Percentiles rank a stretch among this genome's conserved stretches.
phyloP scores from a whole-genome alignment of 2,329 filamentous ascomycete genomes.

The Talaromyces sp. region DNA sequence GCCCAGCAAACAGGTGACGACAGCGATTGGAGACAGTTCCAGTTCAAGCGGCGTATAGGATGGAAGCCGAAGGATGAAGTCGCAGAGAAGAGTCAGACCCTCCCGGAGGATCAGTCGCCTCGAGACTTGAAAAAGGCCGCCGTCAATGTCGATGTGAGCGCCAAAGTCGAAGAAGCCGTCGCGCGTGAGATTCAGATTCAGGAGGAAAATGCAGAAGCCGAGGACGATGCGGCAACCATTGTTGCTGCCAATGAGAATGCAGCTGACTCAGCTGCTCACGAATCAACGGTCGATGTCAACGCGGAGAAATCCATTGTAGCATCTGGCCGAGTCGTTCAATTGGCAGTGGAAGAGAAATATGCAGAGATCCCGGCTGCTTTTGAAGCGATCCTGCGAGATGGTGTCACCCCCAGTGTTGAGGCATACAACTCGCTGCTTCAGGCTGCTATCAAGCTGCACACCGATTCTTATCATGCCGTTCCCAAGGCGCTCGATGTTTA shows the following conservation, averaged over 20 bases:
- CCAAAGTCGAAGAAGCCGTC: constrained; percentile 80
- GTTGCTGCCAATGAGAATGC: constrained; percentile 27
- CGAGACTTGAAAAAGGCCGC: constrained; percentile 57
- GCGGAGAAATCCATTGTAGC: constrained; percentile 66
- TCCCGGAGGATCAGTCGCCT: constrained; percentile 35
- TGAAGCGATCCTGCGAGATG: constrained; percentile 80
- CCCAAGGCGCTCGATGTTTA: constrained; percentile 93
- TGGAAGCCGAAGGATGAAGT: constrained; percentile 65
- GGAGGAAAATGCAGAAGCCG: constrained; percentile 49
- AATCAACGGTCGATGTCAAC: constrained; percentile 48
- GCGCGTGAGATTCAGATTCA: constrained; percentile 70
- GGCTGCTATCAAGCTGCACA: constrained; percentile 78
- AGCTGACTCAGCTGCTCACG: constrained; percentile 26
- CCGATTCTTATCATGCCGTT: constrained; percentile 76
- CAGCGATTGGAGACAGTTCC: constrained; percentile 86
- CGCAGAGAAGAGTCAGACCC: constrained; percentile 27
- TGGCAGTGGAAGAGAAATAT: constrained; percentile 71
- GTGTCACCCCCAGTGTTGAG: constrained; percentile 72
- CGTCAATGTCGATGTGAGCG: constrained; percentile 54
- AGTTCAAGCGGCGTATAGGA: constrained; percentile 82
- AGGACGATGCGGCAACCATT: constrained; percentile 30
- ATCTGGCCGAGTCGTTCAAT: constrained; percentile 72
- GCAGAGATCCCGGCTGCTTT: constrained; percentile 87
- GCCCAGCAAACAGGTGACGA: constrained; percentile 66
- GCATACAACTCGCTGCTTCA: constrained; percentile 91